phyloP scores from a whole-genome alignment of 2,329 filamentous ascomycete species.

The Colletotrichum brevisporum region DNA sequence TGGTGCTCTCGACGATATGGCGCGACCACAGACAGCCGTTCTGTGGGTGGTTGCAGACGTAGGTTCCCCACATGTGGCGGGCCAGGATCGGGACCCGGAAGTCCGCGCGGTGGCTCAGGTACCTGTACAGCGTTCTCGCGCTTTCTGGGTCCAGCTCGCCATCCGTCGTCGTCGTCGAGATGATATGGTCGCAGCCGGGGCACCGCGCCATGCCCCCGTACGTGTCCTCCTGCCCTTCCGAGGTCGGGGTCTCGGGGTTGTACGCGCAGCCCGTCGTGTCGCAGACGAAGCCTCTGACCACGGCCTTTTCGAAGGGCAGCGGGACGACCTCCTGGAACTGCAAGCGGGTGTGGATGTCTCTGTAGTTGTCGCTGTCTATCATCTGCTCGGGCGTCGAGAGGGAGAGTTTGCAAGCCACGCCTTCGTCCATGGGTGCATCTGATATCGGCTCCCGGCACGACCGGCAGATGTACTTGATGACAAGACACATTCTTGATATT shows the following conservation, averaged over 20 bases:
- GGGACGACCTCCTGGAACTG: neutral
- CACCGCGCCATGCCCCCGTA: neutral
- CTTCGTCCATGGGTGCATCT: neutral
- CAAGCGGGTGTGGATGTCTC: neutral
- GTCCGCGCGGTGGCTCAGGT: conserved; percentile 33
- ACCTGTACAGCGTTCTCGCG: neutral
- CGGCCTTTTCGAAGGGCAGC: neutral
- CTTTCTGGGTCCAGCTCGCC: neutral
- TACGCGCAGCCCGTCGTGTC: neutral
- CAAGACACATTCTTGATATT: conserved; percentile 14
- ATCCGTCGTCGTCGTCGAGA: neutral
- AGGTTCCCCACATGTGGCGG: conserved; percentile 27
- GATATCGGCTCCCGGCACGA: conserved; percentile 16
- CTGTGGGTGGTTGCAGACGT: neutral
- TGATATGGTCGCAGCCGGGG: conserved; percentile 21
- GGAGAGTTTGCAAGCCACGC: conserved; percentile 17
- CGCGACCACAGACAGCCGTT: conserved; percentile 17
- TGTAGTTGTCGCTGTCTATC: neutral
- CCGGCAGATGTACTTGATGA: conserved; percentile 18
- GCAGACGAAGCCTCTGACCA: neutral
- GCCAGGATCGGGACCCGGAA: conserved; percentile 36
- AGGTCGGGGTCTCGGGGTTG: neutral
- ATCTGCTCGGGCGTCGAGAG: neutral
- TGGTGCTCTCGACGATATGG: neutral
- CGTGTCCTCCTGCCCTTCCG: neutral